A percentile compares a stretch with the other conserved stretches of the same genome.
These are phyloP conservation scores for Malus orientalis DNA, from an alignment of 306 rosid genomes.

Conservation along the genomic window DNA sequence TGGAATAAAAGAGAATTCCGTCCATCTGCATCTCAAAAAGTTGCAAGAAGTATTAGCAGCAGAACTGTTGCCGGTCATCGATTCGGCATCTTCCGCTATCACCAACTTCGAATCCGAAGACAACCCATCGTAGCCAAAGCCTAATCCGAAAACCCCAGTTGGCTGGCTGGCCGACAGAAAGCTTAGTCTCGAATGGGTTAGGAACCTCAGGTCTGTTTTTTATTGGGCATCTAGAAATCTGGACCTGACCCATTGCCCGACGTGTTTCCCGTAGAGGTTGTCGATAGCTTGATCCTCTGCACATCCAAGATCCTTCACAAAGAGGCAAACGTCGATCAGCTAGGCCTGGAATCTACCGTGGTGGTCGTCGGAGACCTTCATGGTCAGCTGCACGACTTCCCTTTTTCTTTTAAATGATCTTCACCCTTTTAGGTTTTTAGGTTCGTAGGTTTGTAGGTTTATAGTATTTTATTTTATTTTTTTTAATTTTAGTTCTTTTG, in stretches of 20 bases:
- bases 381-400: slow-evolving; percentile 66
- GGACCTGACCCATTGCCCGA: slow-evolving; percentile 44
- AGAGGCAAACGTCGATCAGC: slow-evolving; percentile 63
- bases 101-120: background rate
- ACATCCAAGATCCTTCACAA: slow-evolving; percentile 79
- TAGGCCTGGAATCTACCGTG: slow-evolving; percentile 17
- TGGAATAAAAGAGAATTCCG: too few relatives aligned
- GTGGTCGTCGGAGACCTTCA: slow-evolving; percentile 69
- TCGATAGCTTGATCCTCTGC: slow-evolving; percentile 52
- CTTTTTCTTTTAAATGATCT: slow-evolving; percentile 43
- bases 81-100: background rate
- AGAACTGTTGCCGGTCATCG: background rate
- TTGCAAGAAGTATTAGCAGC: background rate
- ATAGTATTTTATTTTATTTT: too few relatives aligned
- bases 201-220: slow-evolving; percentile 41
- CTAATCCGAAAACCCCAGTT: slow-evolving; percentile 32
- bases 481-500: too few relatives aligned
- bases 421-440: too few relatives aligned
- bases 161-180: slow-evolving; percentile 54
- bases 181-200: slow-evolving; percentile 50
- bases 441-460: too few relatives aligned
- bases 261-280: slow-evolving; percentile 50
- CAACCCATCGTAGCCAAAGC: slow-evolving; percentile 14
- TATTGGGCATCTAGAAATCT: slow-evolving; percentile 64
- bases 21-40: background rate